Conservation (phyloP, 495 filamentous ascomycete species). For the Penicillium turbatum region DNA sequence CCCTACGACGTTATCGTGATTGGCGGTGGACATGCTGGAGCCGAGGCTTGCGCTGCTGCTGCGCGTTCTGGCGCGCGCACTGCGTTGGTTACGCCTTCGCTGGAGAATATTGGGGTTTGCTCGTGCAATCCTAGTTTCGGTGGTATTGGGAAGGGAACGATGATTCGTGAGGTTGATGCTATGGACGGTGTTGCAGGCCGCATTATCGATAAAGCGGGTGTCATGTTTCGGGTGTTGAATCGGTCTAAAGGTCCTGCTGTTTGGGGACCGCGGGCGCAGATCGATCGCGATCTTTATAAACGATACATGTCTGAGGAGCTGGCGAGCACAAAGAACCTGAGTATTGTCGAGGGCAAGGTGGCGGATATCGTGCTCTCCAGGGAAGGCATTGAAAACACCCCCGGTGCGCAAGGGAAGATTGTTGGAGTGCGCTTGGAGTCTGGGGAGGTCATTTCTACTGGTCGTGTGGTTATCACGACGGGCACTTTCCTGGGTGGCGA, state of each 20-base stretch:
- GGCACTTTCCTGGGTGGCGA: slow-evolving; percentile 95
- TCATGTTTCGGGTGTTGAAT: slow-evolving; percentile 89
- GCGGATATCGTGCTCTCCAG: slow-evolving; percentile 78
- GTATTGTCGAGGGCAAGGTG: slow-evolving; percentile 78
- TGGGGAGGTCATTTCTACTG: slow-evolving; percentile 76
- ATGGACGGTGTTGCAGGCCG: slow-evolving; percentile 87
- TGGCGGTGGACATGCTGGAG: slow-evolving; percentile 91
- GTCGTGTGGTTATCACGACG: slow-evolving; percentile 87
- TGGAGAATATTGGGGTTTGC: slow-evolving; percentile 89
- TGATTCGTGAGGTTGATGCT: slow-evolving; percentile 92
- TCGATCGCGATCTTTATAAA: slow-evolving; percentile 87
- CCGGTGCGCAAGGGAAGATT: slow-evolving; percentile 65
- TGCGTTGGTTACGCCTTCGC: slow-evolving; percentile 78
- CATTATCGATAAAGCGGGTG: slow-evolving; percentile 88
- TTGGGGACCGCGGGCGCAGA: slow-evolving; percentile 95
- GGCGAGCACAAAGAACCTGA: slow-evolving; percentile 66
- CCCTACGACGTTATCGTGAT: slow-evolving; percentile 92
- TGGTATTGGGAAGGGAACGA: slow-evolving; percentile 97
- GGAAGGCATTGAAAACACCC: slow-evolving; percentile 40
- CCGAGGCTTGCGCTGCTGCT: slow-evolving; percentile 91
- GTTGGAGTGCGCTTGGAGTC: slow-evolving; percentile 83
- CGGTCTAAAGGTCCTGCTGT: slow-evolving; percentile 88
- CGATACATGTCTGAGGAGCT: slow-evolving; percentile 90
- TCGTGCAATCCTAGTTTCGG: slow-evolving; percentile 98
- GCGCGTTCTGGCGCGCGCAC: slow-evolving; percentile 87